Evolutionary conservation across 1,139 yeast species (phyloP).

Genomic region (Wickerhamomyces sp.): DNA sequence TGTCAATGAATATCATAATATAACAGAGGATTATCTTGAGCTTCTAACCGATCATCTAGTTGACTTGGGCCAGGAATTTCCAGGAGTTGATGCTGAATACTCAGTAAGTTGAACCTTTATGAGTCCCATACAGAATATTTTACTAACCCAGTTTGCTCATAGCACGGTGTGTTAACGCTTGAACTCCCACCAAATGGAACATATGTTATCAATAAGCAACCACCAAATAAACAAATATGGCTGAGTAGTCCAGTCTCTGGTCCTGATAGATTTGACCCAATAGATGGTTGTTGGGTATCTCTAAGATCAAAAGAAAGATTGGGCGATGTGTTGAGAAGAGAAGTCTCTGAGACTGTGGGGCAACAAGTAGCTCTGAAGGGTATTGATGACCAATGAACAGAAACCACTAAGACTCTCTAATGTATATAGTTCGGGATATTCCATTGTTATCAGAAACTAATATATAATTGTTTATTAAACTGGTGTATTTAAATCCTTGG

Average conservation of each 20-base stretch:
- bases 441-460: neutral
- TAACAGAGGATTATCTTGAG: constrained; percentile 62
- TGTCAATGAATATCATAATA: constrained; percentile 46
- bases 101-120: constrained; percentile 12
- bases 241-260: constrained; percentile 81
- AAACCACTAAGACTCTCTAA: too few relatives aligned
- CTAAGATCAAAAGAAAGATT: constrained; percentile 46
- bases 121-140: too few relatives aligned
- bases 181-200: constrained; percentile 64
- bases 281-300: constrained; percentile 53
- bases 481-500: too few relatives aligned
- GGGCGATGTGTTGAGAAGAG: constrained; percentile 42
- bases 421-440: neutral
- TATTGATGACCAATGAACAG: constrained; percentile 8
- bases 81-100: constrained; percentile 66
- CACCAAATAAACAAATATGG: constrained; percentile 90
- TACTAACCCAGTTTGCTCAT: constrained; percentile 6
- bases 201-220: constrained; percentile 84
- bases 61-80: constrained; percentile 46
- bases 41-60: constrained; percentile 57
- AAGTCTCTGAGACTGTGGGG: constrained; percentile 37
- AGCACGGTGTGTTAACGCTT: constrained; percentile 74
- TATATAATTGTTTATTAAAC: too few relatives aligned
- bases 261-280: constrained; percentile 63
- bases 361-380: constrained; percentile 22